A percentile compares a stretch with the other conserved stretches of the same genome.
Conservation (phyloP, 2,329 filamentous ascomycete genomes). For the Alternaria postmessia region DNA sequence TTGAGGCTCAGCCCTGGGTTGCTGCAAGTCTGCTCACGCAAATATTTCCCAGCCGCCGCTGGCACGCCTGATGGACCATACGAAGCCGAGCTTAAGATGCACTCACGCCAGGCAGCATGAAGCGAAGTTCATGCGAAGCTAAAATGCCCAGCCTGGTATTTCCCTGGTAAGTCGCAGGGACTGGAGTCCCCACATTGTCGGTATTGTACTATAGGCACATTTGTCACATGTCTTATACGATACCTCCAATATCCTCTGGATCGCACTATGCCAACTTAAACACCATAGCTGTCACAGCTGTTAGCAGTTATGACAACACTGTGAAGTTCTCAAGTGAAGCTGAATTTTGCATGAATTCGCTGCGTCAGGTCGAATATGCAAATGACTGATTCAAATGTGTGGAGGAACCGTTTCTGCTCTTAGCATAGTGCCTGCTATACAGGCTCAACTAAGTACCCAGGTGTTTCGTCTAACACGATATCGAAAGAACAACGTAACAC, state of each 20-base stretch:
- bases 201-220: conserved; percentile 2
- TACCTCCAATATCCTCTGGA: not conserved
- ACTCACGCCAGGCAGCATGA: not conserved
- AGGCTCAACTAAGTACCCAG: too few species aligned
- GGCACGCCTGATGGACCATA: conserved; percentile 1
- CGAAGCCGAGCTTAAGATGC: not conserved
- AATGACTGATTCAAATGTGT: not conserved
- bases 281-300: not conserved
- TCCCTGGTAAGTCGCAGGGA: conserved; percentile 3
- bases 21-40: not conserved
- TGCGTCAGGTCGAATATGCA: not conserved
- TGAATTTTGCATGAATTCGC: not conserved
- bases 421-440: not conserved
- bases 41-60: not conserved
- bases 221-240: conserved; percentile 5
- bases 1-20: conserved; percentile 1
- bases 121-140: conserved; percentile 7
- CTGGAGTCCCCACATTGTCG: conserved; percentile 1
- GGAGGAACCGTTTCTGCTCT: not conserved
- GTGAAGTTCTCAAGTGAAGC: not conserved
- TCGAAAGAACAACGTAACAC: not conserved
- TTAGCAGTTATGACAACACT: not conserved
- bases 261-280: not conserved
- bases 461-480: not conserved
- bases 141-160: not conserved